These are phyloP conservation scores for Penicillium salamii DNA, from an alignment of 495 filamentous ascomycete species.

Conservation along the genomic window DNA sequence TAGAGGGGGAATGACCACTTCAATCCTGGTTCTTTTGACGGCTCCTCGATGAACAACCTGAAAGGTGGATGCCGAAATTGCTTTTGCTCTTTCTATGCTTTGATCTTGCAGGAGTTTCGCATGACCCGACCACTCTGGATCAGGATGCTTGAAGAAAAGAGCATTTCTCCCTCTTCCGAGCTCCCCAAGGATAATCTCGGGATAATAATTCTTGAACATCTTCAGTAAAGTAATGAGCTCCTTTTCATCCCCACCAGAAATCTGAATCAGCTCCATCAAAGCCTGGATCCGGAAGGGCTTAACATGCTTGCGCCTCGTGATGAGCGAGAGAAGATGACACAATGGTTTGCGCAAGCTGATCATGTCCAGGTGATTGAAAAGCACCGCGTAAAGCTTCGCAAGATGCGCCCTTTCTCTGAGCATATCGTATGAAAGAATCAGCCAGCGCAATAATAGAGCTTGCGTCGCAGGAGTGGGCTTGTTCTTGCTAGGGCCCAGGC, in stretches of 20 bases:
- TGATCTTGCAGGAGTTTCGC: conserved; percentile 64
- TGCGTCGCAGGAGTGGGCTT: conserved; percentile 74
- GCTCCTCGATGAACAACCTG: conserved; percentile 45
- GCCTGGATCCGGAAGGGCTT: conserved; percentile 80
- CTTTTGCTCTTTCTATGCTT: conserved; percentile 37
- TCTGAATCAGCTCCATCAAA: conserved; percentile 58
- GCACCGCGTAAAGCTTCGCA: conserved; percentile 68
- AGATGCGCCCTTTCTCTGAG: conserved; percentile 64
- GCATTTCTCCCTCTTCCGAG: conserved; percentile 37
- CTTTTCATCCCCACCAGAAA: conserved; percentile 59
- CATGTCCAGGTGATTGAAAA: conserved; percentile 85
- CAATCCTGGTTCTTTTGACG: conserved; percentile 46
- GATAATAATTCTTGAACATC: conserved; percentile 86
- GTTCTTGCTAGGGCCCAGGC: conserved; percentile 71
- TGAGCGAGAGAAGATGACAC: conserved; percentile 79
- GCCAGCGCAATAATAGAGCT: conserved; percentile 71
- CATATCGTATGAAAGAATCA: conserved; percentile 73
- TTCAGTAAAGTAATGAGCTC: conserved; percentile 73
- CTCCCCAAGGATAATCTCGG: conserved; percentile 79
- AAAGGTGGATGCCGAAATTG: conserved; percentile 31
- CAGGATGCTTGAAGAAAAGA: conserved; percentile 62
- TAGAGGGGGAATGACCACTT: conserved; percentile 60
- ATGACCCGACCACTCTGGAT: conserved; percentile 72
- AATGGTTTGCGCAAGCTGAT: conserved; percentile 53
- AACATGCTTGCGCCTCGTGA: conserved; percentile 86